Evolutionary conservation across 306 rosid species (phyloP).

Genomic region (Ormosia emarginata): DNA sequence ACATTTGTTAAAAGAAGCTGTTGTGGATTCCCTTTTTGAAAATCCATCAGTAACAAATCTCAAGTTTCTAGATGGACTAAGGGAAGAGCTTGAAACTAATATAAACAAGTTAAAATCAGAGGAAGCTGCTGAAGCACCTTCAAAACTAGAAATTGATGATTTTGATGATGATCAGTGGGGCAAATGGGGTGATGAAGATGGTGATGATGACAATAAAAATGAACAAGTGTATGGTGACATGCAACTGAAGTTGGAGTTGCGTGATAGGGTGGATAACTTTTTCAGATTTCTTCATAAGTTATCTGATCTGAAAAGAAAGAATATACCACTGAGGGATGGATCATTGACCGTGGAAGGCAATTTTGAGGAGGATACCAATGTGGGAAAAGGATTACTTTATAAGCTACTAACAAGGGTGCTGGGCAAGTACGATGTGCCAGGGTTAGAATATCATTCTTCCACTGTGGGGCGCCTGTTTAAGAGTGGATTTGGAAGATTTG

Average conservation of each 20-base stretch:
- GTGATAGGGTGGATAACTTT: conserved; percentile 79
- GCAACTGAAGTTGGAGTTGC: conserved; percentile 95
- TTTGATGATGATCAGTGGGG: conserved; percentile 94
- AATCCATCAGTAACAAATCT: conserved; percentile 64
- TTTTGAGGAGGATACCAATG: conserved; percentile 52
- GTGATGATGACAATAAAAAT: conserved; percentile 39
- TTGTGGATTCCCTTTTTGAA: conserved; percentile 80
- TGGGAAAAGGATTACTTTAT: conserved; percentile 70
- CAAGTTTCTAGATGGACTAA: conserved; percentile 80
- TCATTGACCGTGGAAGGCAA: conserved; percentile 45
- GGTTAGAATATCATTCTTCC: conserved; percentile 90
- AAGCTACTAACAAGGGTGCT: conserved; percentile 67
- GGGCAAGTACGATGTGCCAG: conserved; percentile 64
- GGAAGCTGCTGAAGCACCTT: conserved; percentile 39
- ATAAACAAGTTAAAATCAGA: conserved; percentile 48
- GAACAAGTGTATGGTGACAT: conserved; percentile 58
- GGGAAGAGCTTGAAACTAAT: conserved; percentile 75
- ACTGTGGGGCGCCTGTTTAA: conserved; percentile 87
- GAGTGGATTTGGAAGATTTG: conserved; percentile 93
- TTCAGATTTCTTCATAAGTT: conserved; percentile 86
- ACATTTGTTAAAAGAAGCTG: conserved; percentile 76
- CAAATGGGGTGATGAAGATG: conserved; percentile 92
- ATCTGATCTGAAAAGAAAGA: conserved; percentile 58
- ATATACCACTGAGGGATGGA: conserved; percentile 60
- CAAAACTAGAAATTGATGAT: conserved; percentile 53